Evolutionary conservation across 2,329 filamentous ascomycete genomes (phyloP).

Genomic region (Curvularia eragrostidis): DNA sequence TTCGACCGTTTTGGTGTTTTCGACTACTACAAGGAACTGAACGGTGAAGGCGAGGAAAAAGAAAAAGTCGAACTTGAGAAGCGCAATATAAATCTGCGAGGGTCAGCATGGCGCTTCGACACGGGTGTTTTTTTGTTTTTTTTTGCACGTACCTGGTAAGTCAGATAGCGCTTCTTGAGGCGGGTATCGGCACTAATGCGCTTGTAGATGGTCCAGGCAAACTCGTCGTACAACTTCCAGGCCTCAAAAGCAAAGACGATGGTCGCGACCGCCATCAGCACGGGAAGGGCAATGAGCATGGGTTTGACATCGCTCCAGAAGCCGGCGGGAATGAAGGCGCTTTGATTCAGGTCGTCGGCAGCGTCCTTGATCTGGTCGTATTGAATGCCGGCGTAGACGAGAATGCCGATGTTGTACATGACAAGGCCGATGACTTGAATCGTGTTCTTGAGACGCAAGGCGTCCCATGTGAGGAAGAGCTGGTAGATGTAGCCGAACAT

Average conservation of each 20-base stretch:
- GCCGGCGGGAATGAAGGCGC: constrained; percentile 55
- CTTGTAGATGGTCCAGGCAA: constrained; percentile 99
- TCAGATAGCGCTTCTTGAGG: constrained; percentile 95
- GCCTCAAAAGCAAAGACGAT: constrained; percentile 76
- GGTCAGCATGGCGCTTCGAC: constrained; percentile 19
- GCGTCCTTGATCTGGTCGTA: constrained; percentile 87
- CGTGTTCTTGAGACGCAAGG: constrained; percentile 91
- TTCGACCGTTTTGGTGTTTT: constrained; percentile 70
- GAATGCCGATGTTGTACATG: constrained; percentile 86
- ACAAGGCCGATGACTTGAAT: constrained; percentile 98
- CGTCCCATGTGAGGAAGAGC: constrained; percentile 88
- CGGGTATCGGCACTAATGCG: constrained; percentile 96
- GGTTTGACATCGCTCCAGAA: constrained; percentile 76
- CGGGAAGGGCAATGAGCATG: constrained; percentile 84
- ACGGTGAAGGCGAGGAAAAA: constrained; percentile 99
- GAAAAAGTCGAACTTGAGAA: constrained; percentile 99
- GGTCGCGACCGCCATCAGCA: constrained; percentile 78
- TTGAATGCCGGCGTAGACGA: constrained; percentile 93
- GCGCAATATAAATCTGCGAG: constrained; percentile 88
- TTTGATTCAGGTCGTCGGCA: constrained; percentile 60
- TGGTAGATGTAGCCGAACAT: constrained; percentile 98
- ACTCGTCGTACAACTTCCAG: constrained; percentile 98
- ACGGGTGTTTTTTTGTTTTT: neutral
- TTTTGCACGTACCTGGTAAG: constrained; percentile 81
- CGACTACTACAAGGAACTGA: constrained; percentile 93